Evolutionary conservation across 352 stramenopile species (phyloP).

Genomic region (Elongisporangium undulatum): DNA sequence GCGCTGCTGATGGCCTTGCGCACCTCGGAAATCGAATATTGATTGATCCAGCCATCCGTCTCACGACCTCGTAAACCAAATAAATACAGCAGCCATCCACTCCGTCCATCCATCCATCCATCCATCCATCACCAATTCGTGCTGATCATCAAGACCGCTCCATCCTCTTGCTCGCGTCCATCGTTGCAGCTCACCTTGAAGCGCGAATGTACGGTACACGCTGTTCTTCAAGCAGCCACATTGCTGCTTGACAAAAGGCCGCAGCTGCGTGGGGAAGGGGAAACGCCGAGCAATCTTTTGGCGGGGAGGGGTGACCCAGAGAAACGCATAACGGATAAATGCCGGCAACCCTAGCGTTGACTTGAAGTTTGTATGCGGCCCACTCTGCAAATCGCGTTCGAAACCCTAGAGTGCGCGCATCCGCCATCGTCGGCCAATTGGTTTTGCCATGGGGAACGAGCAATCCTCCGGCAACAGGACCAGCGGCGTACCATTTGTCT

Average conservation of each 20-base stretch:
- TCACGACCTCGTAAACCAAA: not conserved
- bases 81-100: not conserved
- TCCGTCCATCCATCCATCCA: not conserved
- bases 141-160: not conserved
- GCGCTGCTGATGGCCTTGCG: constrained; percentile 30
- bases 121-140: not conserved
- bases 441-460: constrained; percentile 43
- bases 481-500: constrained; percentile 69
- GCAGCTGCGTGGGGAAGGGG: not conserved
- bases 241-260: not conserved
- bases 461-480: constrained; percentile 36
- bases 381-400: not conserved
- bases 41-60: not conserved
- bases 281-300: not conserved
- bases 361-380: not conserved
- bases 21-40: constrained; percentile 41
- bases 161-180: not conserved
- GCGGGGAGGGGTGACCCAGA: not conserved
- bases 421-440: not conserved
- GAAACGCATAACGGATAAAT: not conserved
- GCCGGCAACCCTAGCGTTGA: not conserved
- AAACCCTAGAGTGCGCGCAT: not conserved
- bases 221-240: not conserved
- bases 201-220: not conserved
- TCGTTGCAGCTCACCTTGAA: not conserved